Evolutionary conservation across 1,284 basidiomycete genomes (phyloP).

Genomic region (Papiliotrema laurentii): DNA sequence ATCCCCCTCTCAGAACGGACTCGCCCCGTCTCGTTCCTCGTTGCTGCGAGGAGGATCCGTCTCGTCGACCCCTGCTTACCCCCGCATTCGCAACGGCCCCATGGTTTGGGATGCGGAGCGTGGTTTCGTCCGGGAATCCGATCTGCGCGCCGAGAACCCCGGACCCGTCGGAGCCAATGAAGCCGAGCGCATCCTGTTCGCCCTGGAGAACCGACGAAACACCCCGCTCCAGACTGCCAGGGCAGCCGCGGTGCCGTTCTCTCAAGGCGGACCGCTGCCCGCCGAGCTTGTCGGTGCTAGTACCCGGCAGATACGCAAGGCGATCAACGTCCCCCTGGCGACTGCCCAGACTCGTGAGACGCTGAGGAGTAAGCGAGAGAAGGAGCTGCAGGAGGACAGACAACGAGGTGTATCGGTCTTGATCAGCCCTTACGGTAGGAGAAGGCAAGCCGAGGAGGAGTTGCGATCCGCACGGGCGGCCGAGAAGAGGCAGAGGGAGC

Average conservation of each 20-base stretch:
- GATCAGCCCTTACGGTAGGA: constrained; percentile 46
- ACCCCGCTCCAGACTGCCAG: constrained; percentile 31
- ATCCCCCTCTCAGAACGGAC: neutral
- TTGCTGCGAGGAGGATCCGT: constrained; percentile 7
- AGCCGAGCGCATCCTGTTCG: constrained; percentile 44
- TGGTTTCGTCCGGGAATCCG: constrained; percentile 40
- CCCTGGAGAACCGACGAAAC: constrained; percentile 41
- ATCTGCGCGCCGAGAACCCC: constrained; percentile 27
- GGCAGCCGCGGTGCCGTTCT: constrained; percentile 6
- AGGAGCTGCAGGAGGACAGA: constrained; percentile 23
- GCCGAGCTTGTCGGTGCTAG: constrained; percentile 34
- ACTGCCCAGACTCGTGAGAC: constrained; percentile 35
- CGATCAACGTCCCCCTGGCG: constrained; percentile 41
- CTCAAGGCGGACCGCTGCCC: constrained; percentile 14
- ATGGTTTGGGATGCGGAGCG: constrained; percentile 42
- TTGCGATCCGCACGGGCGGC: constrained; percentile 24
- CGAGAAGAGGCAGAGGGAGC: constrained; percentile 1
- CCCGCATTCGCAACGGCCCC: constrained; percentile 38
- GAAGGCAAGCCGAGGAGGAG: constrained; percentile 29
- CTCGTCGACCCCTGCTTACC: constrained; percentile 12
- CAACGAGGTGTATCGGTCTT: constrained; percentile 28
- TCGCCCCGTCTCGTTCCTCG: neutral
- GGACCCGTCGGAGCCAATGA: constrained; percentile 34
- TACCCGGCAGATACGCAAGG: constrained; percentile 35
- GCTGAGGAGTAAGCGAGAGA: constrained; percentile 23